Conservation (phyloP, 78 protist species). For the Protostelium mycophagum region DNA sequence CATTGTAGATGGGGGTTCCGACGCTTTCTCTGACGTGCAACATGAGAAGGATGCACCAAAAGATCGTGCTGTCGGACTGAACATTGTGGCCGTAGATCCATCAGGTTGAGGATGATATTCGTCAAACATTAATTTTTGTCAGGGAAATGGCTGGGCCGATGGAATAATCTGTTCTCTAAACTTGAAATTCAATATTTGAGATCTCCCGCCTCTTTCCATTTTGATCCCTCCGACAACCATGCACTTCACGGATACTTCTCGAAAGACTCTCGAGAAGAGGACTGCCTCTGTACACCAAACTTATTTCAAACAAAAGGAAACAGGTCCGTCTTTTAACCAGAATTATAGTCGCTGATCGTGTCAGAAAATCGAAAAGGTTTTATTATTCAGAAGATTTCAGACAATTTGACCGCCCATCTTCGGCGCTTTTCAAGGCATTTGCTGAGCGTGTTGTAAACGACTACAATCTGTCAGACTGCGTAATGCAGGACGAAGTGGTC, state of each 20-base stretch:
- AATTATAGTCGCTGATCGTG: no score
- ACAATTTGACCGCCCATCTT: neutral
- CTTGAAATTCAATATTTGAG: neutral
- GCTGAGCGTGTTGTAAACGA: neutral
- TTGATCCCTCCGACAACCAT: neutral
- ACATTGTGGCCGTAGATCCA: neutral
- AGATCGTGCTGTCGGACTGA: neutral
- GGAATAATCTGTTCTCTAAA: neutral
- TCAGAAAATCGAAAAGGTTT: neutral
- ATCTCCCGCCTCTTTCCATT: neutral
- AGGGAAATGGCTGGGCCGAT: neutral
- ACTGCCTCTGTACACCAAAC: neutral
- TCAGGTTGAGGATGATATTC: neutral
- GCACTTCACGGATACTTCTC: neutral
- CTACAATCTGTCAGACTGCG: neutral
- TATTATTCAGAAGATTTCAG: neutral
- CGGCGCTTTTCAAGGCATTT: neutral
- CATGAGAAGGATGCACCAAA: neutral
- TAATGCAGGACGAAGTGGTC: neutral
- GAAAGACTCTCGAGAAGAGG: neutral
- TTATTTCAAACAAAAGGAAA: neutral
- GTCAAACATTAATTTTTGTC: neutral
- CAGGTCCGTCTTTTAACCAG: no score
- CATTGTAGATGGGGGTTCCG: neutral
- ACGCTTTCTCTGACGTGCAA: neutral